These are phyloP conservation scores for Phellopilus nigrolimitatus DNA, from an alignment of 1,284 basidiomycete species.

Conservation along the genomic window DNA sequence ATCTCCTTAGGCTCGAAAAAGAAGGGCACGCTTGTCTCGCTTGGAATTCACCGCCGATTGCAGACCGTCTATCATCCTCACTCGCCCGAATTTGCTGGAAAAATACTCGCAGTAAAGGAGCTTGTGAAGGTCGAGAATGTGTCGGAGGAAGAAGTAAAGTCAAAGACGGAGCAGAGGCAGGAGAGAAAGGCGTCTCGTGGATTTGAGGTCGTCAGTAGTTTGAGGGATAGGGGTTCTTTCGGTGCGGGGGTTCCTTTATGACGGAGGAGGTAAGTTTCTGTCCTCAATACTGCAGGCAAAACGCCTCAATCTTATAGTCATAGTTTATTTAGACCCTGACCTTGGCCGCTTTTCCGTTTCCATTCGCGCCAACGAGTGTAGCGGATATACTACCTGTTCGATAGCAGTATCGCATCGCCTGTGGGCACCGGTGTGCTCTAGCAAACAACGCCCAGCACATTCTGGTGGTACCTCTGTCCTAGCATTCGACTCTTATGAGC, in stretches of 20 bases:
- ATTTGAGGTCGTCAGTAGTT: conserved; percentile 46
- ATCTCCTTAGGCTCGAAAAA: conserved; percentile 72
- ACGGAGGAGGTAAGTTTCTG: not conserved
- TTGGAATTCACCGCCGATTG: conserved; percentile 75
- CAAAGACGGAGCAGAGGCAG: conserved; percentile 57
- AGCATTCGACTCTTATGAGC: no score
- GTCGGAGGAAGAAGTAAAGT: conserved; percentile 53
- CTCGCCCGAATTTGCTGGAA: conserved; percentile 70
- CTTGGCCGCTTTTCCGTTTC: no score
- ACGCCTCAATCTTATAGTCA: no score
- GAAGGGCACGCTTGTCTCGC: conserved; percentile 67
- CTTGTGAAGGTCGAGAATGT: conserved; percentile 85
- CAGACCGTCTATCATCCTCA: conserved; percentile 80
- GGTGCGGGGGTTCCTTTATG: not conserved
- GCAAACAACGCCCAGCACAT: no score
- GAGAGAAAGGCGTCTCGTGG: conserved; percentile 62
- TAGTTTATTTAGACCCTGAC: no score
- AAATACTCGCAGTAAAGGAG: conserved; percentile 81
- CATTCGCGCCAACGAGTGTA: no score
- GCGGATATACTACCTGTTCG: no score
- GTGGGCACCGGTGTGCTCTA: no score
- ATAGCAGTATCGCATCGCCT: no score
- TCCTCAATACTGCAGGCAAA: no score
- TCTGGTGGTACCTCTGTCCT: no score
- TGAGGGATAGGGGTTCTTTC: conserved; percentile 3